Conservation (phyloP, 495 filamentous ascomycete genomes). For the Tricharina praecox region DNA sequence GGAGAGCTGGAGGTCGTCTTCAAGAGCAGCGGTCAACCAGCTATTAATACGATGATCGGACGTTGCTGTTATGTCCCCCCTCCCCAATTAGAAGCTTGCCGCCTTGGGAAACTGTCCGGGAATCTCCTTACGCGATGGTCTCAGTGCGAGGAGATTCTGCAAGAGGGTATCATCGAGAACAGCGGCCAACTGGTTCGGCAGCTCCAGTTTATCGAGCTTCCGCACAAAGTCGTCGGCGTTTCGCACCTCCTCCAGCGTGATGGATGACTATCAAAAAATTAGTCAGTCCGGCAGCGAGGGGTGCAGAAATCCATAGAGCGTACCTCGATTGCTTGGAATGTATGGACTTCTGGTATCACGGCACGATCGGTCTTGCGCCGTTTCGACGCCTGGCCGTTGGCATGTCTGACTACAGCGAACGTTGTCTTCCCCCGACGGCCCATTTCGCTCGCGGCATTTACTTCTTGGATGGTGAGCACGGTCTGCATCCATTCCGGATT, state of each 20-base stretch:
- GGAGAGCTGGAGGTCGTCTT: constrained; percentile 9
- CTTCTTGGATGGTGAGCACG: constrained; percentile 48
- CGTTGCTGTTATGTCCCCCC: constrained; percentile 11
- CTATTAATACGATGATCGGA: constrained; percentile 42
- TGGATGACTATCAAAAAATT: constrained; percentile 33
- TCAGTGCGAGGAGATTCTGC: constrained; percentile 55
- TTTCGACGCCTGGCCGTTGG: constrained; percentile 30
- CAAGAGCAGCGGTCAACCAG: constrained; percentile 36
- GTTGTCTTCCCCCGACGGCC: constrained; percentile 21
- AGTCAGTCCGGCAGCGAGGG: constrained; percentile 15
- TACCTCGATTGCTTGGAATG: constrained; percentile 52
- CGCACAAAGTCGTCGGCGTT: constrained; percentile 53
- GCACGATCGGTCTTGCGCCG: constrained; percentile 30
- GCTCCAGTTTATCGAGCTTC: constrained; percentile 60
- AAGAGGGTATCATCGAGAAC: constrained; percentile 57
- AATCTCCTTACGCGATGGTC: constrained; percentile 34
- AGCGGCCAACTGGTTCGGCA: constrained; percentile 67
- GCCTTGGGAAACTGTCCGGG: too few species aligned
- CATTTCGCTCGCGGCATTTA: constrained; percentile 30
- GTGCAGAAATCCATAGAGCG: constrained; percentile 10
- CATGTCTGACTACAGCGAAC: constrained; percentile 32
- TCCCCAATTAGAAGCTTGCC: neutral
- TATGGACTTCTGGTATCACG: constrained; percentile 53
- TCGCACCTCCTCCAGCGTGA: constrained; percentile 67
- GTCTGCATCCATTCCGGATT: constrained; percentile 60